Conservation (phyloP, 805 yeast species). For the Komagataella pseudopastoris region DNA sequence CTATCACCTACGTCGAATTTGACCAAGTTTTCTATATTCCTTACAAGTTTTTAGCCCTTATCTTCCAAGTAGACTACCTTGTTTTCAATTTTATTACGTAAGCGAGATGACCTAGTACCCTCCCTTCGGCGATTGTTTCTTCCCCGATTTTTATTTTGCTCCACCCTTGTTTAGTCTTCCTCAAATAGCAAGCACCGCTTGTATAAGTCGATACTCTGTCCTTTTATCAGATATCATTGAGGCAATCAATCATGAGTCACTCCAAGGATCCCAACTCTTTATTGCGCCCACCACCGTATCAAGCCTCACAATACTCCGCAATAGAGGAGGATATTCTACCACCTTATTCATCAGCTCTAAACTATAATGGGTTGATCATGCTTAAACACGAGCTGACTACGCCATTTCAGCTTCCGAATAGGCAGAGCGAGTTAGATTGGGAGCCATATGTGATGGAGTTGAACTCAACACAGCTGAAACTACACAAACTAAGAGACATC, state of each 20-base stretch:
- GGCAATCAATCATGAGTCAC: background rate
- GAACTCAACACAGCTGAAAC: constrained; percentile 18
- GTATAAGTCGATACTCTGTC: background rate
- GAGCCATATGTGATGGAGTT: constrained; percentile 15
- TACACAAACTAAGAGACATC: constrained; percentile 9
- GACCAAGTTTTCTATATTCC: background rate
- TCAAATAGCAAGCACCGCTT: background rate
- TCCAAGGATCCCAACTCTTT: background rate
- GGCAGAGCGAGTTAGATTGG: background rate
- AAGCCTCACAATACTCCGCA: background rate
- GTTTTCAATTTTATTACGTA: background rate
- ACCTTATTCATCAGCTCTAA: background rate
- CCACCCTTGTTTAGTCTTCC: background rate
- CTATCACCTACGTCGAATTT: background rate
- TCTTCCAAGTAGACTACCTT: background rate
- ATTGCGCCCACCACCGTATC: background rate
- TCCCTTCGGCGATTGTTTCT: background rate
- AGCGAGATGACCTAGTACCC: background rate
- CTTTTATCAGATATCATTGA: background rate
- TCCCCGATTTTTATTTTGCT: background rate
- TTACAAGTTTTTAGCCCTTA: background rate
- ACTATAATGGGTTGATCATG: background rate
- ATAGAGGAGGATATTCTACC: background rate
- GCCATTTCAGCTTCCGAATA: background rate
- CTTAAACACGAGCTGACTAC: background rate